Conservation (phyloP, 306 rosid genomes). For the Prunus armeniaca region DNA sequence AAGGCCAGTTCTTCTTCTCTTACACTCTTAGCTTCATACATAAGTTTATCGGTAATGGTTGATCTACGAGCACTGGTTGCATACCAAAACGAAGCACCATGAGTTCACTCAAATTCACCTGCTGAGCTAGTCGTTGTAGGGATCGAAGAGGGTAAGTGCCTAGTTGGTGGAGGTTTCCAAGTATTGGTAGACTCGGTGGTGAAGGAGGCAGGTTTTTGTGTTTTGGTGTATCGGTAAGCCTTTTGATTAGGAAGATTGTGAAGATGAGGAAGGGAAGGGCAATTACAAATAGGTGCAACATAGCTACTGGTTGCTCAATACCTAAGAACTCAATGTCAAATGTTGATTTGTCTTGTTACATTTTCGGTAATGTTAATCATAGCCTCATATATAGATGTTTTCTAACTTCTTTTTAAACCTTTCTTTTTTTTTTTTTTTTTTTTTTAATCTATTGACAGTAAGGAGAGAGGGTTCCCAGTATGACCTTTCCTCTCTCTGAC, state of each 20-base stretch:
- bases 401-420: not conserved
- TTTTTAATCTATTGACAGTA: too few relatives aligned
- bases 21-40: conserved; percentile 13
- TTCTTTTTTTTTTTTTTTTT: too few relatives aligned
- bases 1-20: conserved; percentile 30
- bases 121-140: conserved; percentile 10
- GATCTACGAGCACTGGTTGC: conserved; percentile 16
- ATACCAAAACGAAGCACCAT: conserved; percentile 33
- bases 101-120: conserved; percentile 29
- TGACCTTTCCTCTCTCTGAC: too few relatives aligned
- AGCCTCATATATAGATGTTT: not conserved
- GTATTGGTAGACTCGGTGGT: conserved; percentile 21
- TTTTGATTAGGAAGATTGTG: conserved; percentile 18
- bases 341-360: not conserved
- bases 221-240: not conserved
- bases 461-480: too few relatives aligned
- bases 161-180: conserved; percentile 34
- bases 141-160: conserved; percentile 24
- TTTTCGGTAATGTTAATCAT: not conserved
- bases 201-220: conserved; percentile 25
- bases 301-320: not conserved
- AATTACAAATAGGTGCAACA: not conserved
- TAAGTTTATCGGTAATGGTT: not conserved
- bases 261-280: conserved; percentile 1
- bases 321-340: not conserved